A percentile compares a stretch with the other conserved stretches of the same genome.
Evolutionary conservation across 495 filamentous ascomycete species (phyloP).

Genomic region (Talaromyces ruber): DNA sequence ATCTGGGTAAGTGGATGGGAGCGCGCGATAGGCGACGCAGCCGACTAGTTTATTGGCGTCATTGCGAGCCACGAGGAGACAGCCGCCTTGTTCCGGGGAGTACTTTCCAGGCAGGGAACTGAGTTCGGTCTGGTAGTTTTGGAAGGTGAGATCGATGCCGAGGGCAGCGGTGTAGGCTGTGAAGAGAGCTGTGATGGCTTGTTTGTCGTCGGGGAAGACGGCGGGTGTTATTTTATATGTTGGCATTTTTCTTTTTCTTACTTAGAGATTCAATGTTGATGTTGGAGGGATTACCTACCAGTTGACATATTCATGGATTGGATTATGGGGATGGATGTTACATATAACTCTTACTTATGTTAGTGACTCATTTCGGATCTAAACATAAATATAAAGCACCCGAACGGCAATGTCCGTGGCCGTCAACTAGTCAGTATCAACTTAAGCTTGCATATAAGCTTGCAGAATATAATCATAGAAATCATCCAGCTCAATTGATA

Average conservation of each 20-base stretch:
- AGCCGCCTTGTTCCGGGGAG: slow-evolving; percentile 27
- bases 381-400: too few species aligned
- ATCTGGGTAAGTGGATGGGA: slow-evolving; percentile 6
- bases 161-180: slow-evolving; percentile 43
- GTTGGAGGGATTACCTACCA: background rate
- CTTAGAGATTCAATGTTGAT: background rate
- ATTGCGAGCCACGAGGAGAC: slow-evolving; percentile 36
- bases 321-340: too few species aligned
- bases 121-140: slow-evolving; percentile 46
- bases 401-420: too few species aligned
- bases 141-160: slow-evolving; percentile 48
- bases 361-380: too few species aligned
- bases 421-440: too few species aligned
- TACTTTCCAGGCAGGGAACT: slow-evolving; percentile 47
- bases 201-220: slow-evolving; percentile 24
- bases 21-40: slow-evolving; percentile 39
- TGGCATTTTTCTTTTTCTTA: background rate
- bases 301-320: too few species aligned
- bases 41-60: slow-evolving; percentile 25
- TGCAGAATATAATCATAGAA: too few species aligned
- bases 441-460: background rate
- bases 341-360: too few species aligned
- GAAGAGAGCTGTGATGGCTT: slow-evolving; percentile 33
- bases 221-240: slow-evolving; percentile 19
- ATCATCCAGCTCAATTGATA: background rate